Base-by-base conservation (phyloP, 2,329 filamentous ascomycete species). In the Phialocephala subalpina region DNA sequence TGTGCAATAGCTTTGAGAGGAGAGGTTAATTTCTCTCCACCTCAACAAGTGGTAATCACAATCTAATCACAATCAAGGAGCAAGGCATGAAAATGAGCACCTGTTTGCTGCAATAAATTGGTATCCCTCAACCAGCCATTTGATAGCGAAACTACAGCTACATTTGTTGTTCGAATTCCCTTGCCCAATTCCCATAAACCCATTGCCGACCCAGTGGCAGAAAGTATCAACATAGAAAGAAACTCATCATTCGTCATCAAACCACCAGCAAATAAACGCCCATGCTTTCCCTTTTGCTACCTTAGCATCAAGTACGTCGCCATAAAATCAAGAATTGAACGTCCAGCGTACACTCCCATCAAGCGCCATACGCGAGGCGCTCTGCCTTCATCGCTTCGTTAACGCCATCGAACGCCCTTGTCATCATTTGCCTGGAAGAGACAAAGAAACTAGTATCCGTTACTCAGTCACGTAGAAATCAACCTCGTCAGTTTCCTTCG, bases 261-360 rank as follows among this genome's bases (percentile, higher is more conserved):
- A 20, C 56, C 47, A 57, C 49, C 58, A 64, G 56, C 58, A 36
- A 63, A 62, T 40, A 49, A 60, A 55, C 35, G 20, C 33, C 61
- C 55, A 27, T 29, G 29, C 16, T 38, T 20, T 57, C 22, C 36
- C n/a, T 60, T 66, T 56, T 63, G 40, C 55, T 58, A 58, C 25
- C 36, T 16, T 40, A 49, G 52, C 38, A 45, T 29, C 22, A 58
- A 35, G 20, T 62, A 47, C 36, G 3, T 36, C 35, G 29, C 52
- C 38, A 42, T 22, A 60, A 49, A 36, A 57, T 53, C 61, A 69
- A 57, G 64, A 68, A 70, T 65, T 61, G 67, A 69, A 72, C 71
- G 69, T 65, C 71, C 70, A 70, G 71, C 69, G 71, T 69, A 72
- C 67, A 72, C 58, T 66, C 65, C 20, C 42, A 59, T 27, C 52